A percentile compares a stretch with the other conserved stretches of the same genome.
phyloP scores from a whole-genome alignment of 1,139 yeast genomes.

The Suhomyces wounanorum region DNA sequence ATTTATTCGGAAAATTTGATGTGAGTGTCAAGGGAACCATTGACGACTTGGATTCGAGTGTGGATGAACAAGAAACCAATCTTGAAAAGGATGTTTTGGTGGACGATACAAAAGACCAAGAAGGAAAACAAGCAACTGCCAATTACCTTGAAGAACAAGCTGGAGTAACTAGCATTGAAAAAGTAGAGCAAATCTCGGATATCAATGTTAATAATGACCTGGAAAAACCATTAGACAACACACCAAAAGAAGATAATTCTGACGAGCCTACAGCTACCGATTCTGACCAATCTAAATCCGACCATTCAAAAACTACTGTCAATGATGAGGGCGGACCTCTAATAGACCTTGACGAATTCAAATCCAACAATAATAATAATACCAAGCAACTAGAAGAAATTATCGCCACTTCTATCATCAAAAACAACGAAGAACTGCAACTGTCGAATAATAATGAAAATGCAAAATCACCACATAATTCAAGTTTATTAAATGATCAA shows the following conservation, averaged over 20 bases:
- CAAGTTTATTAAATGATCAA: neutral
- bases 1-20: conserved; percentile 44
- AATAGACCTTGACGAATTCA: no score
- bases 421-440: no score
- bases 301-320: no score
- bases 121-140: neutral
- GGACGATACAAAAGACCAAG: neutral
- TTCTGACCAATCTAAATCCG: no score
- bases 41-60: neutral
- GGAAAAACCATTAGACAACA: neutral
- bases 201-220: neutral
- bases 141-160: neutral
- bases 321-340: no score
- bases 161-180: neutral
- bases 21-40: conserved; percentile 19
- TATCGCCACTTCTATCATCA: no score
- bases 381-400: no score
- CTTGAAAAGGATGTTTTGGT: neutral
- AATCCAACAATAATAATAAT: no score
- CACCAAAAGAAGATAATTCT: no score
- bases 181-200: neutral
- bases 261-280: no score
- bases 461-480: neutral
- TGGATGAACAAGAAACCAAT: neutral
- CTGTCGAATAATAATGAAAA: no score